phyloP scores from a whole-genome alignment of 305 asterid species.

The Ilex paraguariensis region DNA sequence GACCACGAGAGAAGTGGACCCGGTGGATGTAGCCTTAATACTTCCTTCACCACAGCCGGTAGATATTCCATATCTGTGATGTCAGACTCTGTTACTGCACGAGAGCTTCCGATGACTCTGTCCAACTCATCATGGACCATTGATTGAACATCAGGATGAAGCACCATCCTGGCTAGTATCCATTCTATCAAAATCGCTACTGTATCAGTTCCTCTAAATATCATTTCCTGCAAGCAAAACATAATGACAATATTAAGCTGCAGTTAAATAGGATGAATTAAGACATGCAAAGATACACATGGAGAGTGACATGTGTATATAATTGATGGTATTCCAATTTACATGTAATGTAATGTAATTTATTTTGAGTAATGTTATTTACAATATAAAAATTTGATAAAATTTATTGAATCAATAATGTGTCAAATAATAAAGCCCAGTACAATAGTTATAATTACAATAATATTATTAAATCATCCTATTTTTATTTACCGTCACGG shows the following conservation, averaged over 20 bases:
- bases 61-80: constrained; percentile 47
- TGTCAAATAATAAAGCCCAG: too few species aligned
- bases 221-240: constrained; percentile 59
- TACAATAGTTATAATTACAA: too few species aligned
- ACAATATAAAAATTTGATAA: too few species aligned
- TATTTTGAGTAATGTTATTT: too few species aligned
- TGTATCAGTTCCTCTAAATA: constrained; percentile 87
- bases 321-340: too few species aligned
- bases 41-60: constrained; percentile 75
- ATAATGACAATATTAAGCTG: too few species aligned
- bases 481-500: too few species aligned
- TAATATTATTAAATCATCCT: too few species aligned
- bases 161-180: constrained; percentile 65
- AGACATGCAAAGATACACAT: too few species aligned
- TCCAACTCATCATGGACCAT: constrained; percentile 66
- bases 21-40: constrained; percentile 70
- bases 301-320: too few species aligned
- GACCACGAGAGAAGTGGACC: constrained; percentile 93
- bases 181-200: constrained; percentile 77
- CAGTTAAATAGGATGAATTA: background rate
- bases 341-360: too few species aligned
- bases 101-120: constrained; percentile 45
- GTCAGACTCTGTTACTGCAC: constrained; percentile 52
- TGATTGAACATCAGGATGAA: constrained; percentile 57
- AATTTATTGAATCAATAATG: too few species aligned